These are phyloP conservation scores for Raphidocelis subcapitata DNA, from an alignment of 139 green algal genomes.

Conservation along the genomic window DNA sequence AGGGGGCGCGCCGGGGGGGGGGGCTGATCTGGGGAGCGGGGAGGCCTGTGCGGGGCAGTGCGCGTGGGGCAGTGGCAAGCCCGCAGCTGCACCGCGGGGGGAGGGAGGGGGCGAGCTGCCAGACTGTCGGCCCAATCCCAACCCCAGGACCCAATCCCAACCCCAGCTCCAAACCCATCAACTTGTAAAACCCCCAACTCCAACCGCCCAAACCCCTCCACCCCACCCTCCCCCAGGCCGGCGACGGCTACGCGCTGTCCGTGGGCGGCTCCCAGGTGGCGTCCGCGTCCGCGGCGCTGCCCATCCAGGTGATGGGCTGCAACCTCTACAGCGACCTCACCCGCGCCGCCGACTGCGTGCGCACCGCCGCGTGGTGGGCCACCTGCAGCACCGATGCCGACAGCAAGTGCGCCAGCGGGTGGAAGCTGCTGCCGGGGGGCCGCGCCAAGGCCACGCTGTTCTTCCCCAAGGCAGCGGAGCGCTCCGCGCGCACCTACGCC, in stretches of 20 bases:
- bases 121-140: neutral
- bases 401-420: neutral
- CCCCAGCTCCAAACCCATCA: no score
- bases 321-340: slow-evolving; percentile 5
- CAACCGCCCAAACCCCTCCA: no score
- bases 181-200: no score
- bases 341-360: slow-evolving; percentile 8
- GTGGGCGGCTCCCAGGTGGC: no score
- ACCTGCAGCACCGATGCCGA: slow-evolving; percentile 1
- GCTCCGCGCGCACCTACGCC: slow-evolving; percentile 4
- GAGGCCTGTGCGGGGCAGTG: neutral
- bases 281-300: neutral
- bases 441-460: slow-evolving; percentile 9
- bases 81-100: neutral
- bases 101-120: neutral
- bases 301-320: slow-evolving; percentile 13
- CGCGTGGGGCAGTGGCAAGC: neutral
- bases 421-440: slow-evolving; percentile 3
- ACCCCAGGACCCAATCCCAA: no score
- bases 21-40: neutral
- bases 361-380: slow-evolving; percentile 8
- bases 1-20: neutral
- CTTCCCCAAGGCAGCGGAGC: slow-evolving; percentile 6
- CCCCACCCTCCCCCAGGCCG: no score
- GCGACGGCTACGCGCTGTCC: no score